Evolutionary conservation across 1,284 basidiomycete species (phyloP).

Genomic region (Coniferiporia weirii): DNA sequence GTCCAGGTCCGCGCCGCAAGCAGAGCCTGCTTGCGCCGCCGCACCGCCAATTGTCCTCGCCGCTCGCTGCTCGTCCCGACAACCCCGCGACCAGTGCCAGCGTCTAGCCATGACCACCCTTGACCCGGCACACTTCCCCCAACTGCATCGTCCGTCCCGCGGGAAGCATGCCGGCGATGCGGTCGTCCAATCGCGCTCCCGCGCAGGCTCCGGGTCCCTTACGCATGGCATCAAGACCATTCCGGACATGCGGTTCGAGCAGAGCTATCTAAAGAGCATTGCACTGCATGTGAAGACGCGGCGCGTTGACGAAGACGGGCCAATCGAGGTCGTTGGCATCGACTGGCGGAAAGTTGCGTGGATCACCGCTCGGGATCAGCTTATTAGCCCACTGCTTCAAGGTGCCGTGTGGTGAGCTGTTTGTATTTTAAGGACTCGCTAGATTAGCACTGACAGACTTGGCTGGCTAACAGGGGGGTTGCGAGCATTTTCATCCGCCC

Average conservation of each 20-base stretch:
- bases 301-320: constrained; percentile 21
- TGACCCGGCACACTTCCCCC: constrained; percentile 10
- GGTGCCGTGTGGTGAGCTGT: constrained; percentile 59
- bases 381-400: constrained; percentile 62
- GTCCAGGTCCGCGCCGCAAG: neutral
- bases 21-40: neutral
- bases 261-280: constrained; percentile 58
- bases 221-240: constrained; percentile 40
- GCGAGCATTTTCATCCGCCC: constrained; percentile 31
- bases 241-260: constrained; percentile 70
- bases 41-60: constrained; percentile 1
- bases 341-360: constrained; percentile 58
- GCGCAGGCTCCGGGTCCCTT: constrained; percentile 10
- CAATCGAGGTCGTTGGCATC: constrained; percentile 37
- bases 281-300: constrained; percentile 45
- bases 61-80: neutral
- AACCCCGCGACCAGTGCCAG: neutral
- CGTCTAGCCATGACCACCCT: constrained; percentile 5
- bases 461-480: constrained; percentile 27
- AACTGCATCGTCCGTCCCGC: neutral
- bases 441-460: constrained; percentile 11
- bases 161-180: constrained; percentile 1
- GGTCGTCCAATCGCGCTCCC: neutral
- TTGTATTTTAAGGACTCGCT: neutral
- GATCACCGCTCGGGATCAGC: constrained; percentile 63